A percentile compares a stretch with the other conserved stretches of the same genome.
Conservation (phyloP, 2,329 filamentous ascomycete genomes). For the Septoria petroselini region DNA sequence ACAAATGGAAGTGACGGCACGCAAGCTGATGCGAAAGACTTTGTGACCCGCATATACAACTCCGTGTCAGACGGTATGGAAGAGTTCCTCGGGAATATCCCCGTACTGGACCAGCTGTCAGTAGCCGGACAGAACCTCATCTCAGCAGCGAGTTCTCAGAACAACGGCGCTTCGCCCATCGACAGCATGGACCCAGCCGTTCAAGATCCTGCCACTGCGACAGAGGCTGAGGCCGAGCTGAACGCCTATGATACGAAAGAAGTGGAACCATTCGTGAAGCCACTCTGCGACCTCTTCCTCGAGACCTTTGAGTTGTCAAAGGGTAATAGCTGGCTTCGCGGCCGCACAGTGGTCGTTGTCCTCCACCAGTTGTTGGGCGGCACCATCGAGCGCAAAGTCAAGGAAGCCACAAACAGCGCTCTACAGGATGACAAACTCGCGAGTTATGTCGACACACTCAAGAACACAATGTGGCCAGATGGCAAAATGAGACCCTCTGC, state of each 20-base stretch:
- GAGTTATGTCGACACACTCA: conserved; percentile 70
- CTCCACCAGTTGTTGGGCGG: conserved; percentile 92
- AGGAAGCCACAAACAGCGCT: conserved; percentile 73
- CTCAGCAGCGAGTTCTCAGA: conserved; percentile 62
- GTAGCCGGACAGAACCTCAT: conserved; percentile 88
- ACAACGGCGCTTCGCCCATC: conserved; percentile 44
- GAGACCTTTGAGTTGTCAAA: conserved; percentile 93
- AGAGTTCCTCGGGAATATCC: conserved; percentile 93
- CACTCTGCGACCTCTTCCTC: conserved; percentile 95
- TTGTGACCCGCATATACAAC: conserved; percentile 92
- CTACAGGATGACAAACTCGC: conserved; percentile 75
- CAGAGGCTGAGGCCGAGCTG: conserved; percentile 88
- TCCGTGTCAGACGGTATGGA: conserved; percentile 98
- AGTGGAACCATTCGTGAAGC: conserved; percentile 92
- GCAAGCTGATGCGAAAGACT: conserved; percentile 67
- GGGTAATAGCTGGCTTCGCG: conserved; percentile 95
- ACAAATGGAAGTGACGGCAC: conserved; percentile 59
- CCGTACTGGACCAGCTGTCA: conserved; percentile 90
- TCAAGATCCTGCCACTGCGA: conserved; percentile 51
- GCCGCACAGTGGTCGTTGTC: conserved; percentile 91
- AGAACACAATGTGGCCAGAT: conserved; percentile 77
- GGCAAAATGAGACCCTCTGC: conserved; percentile 53
- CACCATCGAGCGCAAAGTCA: conserved; percentile 91
- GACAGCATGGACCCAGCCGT: conserved; percentile 41
- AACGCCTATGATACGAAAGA: conserved; percentile 89